Base-by-base conservation (phyloP, 1,284 basidiomycete species). In the Xerocomus minutiporus region DNA sequence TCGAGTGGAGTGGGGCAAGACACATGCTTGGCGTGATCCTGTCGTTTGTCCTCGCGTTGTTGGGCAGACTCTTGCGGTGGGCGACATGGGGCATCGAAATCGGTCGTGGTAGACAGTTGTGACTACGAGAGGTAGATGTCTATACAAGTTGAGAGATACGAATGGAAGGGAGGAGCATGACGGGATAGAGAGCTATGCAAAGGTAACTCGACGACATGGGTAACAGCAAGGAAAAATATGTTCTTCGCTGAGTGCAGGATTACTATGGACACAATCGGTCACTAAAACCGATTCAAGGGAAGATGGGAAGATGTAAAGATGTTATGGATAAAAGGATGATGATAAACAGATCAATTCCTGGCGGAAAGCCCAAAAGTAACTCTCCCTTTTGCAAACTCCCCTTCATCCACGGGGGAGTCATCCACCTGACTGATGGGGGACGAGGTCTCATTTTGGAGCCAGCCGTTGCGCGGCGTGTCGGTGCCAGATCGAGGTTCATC, bases 1-100 rank as follows among this genome's bases (percentile, higher is more conserved):
- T 75, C 32, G 71, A 75, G 61, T 43, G 43, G 34, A 65, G 59
- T 11, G 68, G 68, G 1, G 26, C 59, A 20, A 57, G 66, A 15
- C 32, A 20, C 4, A 47, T 60, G 25, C 8, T 57, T 0, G 56
- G 58, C 13, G 48, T 42, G 39, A n/a, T 60, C 13, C 36, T 60
- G 32, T 49, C 53, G n/a, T 55, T 56, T 23, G n/a, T 44, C 35
- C 58, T 62, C 25, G 41, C 38, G 23, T 29, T 58, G 17, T 36
- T 56, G 38, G 29, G 52, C 35, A 49, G 41, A 46, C 51, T 53
- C n/a, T n/a, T 36, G 17, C 51, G 5, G 8, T 50, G 25, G 35
- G 15, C n/a, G 17, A 49, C 40, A 4, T 35, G 9, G 15, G 20
- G 8, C 26, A 57, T 47, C 28, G 25, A 28, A 41, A 26, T 1